These are phyloP conservation scores for Basidiobolus meristosporus DNA, from an alignment of 371 early-diverging fungal species.

Conservation along the genomic window DNA sequence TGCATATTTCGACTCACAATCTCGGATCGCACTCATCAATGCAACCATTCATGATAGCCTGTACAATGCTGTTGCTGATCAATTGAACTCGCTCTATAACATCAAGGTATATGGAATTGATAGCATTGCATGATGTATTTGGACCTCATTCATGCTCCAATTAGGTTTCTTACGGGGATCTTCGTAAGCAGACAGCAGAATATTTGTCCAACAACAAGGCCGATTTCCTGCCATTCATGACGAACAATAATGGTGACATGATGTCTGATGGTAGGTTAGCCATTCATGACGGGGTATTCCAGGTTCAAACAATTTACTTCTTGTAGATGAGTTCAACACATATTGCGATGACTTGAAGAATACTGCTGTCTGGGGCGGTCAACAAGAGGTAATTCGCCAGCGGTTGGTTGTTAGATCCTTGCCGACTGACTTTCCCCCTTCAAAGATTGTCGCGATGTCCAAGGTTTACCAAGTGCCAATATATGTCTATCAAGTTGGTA, in stretches of 20 bases:
- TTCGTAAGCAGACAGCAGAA: slow-evolving; percentile 47
- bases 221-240: slow-evolving; percentile 78
- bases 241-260: slow-evolving; percentile 59
- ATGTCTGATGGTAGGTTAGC: slow-evolving; percentile 20
- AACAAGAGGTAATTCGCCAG: slow-evolving; percentile 48
- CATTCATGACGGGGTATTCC: slow-evolving; percentile 1
- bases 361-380: slow-evolving; percentile 88
- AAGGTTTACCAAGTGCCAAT: slow-evolving; percentile 41
- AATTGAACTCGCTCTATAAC: slow-evolving; percentile 30
- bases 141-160: not conserved
- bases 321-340: slow-evolving; percentile 37
- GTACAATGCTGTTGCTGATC: slow-evolving; percentile 77
- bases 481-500: slow-evolving; percentile 56
- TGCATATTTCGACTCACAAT: not conserved
- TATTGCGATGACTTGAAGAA: slow-evolving; percentile 62
- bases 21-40: slow-evolving; percentile 3
- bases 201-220: slow-evolving; percentile 62
- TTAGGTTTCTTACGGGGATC: slow-evolving; percentile 21
- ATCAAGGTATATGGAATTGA: slow-evolving; percentile 9
- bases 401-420: not conserved
- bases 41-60: slow-evolving; percentile 16
- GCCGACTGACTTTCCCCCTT: not conserved
- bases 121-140: not conserved
- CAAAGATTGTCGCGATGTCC: slow-evolving; percentile 58
- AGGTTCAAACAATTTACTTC: not conserved